Base-by-base conservation (phyloP, 106 monocot species). In the Iris macrosiphon region DNA sequence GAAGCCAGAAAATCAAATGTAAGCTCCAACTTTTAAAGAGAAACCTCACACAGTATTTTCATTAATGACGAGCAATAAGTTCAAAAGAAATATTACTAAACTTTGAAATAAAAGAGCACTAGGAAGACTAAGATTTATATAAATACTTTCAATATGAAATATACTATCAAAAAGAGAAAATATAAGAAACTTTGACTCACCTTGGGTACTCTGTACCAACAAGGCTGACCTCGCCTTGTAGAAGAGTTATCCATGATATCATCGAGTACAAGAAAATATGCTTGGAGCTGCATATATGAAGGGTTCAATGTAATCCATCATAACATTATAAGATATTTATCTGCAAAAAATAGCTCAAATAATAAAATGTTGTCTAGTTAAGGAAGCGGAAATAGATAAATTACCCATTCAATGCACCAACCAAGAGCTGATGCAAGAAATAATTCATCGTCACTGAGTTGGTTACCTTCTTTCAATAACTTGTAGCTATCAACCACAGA, bases 321-420 rank as follows among this genome's bases (percentile, higher is more conserved):
- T 7, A 37, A 12, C 37, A 37, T 7, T 5, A 5, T 7, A 37
- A 5, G 9, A 40, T 9, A 11, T 2, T 9, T 11, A 11, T 9
- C 39, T 11, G 39, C 4, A 40, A 9, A 40, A 40, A 15, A 40
- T 11, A 15, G 39, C 15, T 15, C 39, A 40, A 40, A 40, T 40
- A 15, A 11, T 9, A 40, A 40, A 40, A 40, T 40, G 39, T 40
- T 40, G 13, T 11, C 39, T 12, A 6, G 8, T n/a, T n/a, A n/a
- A n/a, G n/a, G n/a, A n/a, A n/a, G n/a, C n/a, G n/a, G n/a, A n/a
- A n/a, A n/a, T 22, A 26, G 21, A 29, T 17, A 43, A 13, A 47
- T 49, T 75, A 96, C 96, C 96, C 96, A 96, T 87, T 96, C 96
- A 73, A 96, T 82, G 72, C 96, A 96, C 96, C 96, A 96, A 19